phyloP scores from a whole-genome alignment of 2,329 filamentous ascomycete species.

The Colletotrichum sp. region DNA sequence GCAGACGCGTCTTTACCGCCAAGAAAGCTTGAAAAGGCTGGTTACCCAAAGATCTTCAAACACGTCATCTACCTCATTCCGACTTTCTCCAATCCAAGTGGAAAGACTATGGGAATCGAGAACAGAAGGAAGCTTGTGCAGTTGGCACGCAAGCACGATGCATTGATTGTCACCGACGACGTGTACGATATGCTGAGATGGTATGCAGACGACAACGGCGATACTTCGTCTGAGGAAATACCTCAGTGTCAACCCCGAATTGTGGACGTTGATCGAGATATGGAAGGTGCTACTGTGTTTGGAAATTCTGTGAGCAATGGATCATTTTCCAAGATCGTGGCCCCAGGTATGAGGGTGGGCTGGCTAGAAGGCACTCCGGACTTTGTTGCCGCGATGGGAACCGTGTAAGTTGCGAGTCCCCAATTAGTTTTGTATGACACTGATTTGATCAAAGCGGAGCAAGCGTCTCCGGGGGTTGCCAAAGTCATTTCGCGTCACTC shows the following conservation, averaged over 20 bases:
- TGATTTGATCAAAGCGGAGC: conserved; percentile 57
- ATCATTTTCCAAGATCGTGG: conserved; percentile 86
- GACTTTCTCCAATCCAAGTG: conserved; percentile 87
- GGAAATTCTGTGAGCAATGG: conserved; percentile 86
- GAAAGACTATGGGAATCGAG: conserved; percentile 77
- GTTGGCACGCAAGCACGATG: conserved; percentile 78
- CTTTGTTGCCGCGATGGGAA: conserved; percentile 54
- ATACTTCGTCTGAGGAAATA: conserved; percentile 30
- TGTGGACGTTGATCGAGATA: conserved; percentile 71
- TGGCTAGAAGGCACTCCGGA: conserved; percentile 77
- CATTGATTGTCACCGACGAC: conserved; percentile 83
- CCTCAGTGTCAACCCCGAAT: conserved; percentile 70
- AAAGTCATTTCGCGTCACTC: not conserved
- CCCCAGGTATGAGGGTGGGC: conserved; percentile 80
- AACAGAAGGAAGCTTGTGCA: conserved; percentile 71
- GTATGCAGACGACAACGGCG: conserved; percentile 38
- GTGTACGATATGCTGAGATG: conserved; percentile 94
- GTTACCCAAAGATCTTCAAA: conserved; percentile 76
- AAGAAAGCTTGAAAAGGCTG: not conserved
- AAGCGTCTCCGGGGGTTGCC: conserved; percentile 33
- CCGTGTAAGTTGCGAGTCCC: conserved; percentile 48
- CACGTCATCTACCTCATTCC: conserved; percentile 90
- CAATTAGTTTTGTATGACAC: not conserved
- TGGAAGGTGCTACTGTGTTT: conserved; percentile 64
- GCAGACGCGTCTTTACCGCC: not conserved